Base-by-base conservation (phyloP, 2,329 filamentous ascomycete species). In the Trichoderma asperellum region DNA sequence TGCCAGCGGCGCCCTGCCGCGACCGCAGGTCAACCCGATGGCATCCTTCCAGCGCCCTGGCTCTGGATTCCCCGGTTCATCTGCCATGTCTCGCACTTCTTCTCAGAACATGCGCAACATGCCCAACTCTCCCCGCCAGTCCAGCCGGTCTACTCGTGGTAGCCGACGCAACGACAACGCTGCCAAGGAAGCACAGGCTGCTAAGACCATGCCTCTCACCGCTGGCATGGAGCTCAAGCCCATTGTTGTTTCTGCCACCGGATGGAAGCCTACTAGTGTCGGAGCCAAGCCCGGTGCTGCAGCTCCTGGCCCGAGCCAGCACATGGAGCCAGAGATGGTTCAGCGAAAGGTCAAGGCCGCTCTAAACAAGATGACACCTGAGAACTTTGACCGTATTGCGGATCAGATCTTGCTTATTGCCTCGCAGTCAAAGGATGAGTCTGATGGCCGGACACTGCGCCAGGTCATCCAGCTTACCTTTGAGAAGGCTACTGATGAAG, bases 351-450 rank as follows among this genome's bases (percentile, higher is more conserved):
- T 99, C 79, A 99, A 99, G 90, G 92, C 94, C 73, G 92, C 92
- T 71, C 85, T 99, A 76, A 99, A 99, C 89, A 99, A 99, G 91
- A 98, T 99, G 96, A 98, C 96, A 0, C 96, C 96, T 0, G 96
- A 99, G 83, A 99, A 98, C 79, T 99, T 99, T 76, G 94, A 97
- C 79, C 94, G 91, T 83, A 97, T 99, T 74, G 89, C 96, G 7
- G 92, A 94, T 72, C 94, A 97, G 80, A 97, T 99, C 72, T 87
- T 99, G 35, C 86, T 89, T 66, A 99, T 99, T 79, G 94, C 95
- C 34, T 92, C 89, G 27, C 96, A 99, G 80, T 98, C 95, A 66
- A 97, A 97, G 87, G 92, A 97, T 75, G 96, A 99, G 83, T 88
- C 88, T 27, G 96, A 99, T 76, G 96, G 96, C 56, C 92, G 95